A percentile compares a stretch with the other conserved stretches of the same genome.
Evolutionary conservation across 2,329 filamentous ascomycete genomes (phyloP).

Genomic region (Sporothrix dimorphospora): DNA sequence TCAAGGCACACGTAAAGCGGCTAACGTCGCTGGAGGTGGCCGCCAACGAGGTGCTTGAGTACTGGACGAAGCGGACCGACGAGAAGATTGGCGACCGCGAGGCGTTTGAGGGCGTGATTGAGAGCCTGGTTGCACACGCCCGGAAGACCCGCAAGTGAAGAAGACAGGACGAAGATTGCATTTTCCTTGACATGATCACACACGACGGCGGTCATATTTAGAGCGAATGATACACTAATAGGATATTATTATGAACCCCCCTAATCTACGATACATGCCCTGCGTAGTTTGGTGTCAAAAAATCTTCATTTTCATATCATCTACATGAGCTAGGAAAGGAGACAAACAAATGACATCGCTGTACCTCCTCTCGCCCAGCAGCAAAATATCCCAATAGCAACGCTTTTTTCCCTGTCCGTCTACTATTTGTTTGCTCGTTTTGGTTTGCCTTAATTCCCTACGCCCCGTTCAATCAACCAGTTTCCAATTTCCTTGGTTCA

Average conservation of each 20-base stretch:
- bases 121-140: slow-evolving; percentile 91
- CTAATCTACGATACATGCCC: neutral
- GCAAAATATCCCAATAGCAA: slow-evolving; percentile 24
- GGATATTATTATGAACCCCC: neutral
- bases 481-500: neutral
- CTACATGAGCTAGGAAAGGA: neutral
- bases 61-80: slow-evolving; percentile 85
- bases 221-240: slow-evolving; percentile 14
- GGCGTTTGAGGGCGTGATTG: slow-evolving; percentile 94
- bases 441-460: slow-evolving; percentile 8
- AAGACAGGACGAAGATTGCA: neutral
- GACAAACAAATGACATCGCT: neutral
- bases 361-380: neutral
- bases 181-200: neutral
- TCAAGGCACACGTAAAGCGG: slow-evolving; percentile 70
- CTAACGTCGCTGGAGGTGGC: slow-evolving; percentile 70
- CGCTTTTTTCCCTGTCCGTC: slow-evolving; percentile 14
- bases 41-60: slow-evolving; percentile 78
- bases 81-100: slow-evolving; percentile 89
- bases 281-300: neutral
- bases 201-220: neutral
- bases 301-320: slow-evolving; percentile 18
- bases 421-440: slow-evolving; percentile 13
- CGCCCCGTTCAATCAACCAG: neutral
- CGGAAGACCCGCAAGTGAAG: slow-evolving; percentile 75